A percentile compares a stretch with the other conserved stretches of the same genome.
Conservation (phyloP, 2,329 filamentous ascomycete species). For the Elsinoe arachidis region DNA sequence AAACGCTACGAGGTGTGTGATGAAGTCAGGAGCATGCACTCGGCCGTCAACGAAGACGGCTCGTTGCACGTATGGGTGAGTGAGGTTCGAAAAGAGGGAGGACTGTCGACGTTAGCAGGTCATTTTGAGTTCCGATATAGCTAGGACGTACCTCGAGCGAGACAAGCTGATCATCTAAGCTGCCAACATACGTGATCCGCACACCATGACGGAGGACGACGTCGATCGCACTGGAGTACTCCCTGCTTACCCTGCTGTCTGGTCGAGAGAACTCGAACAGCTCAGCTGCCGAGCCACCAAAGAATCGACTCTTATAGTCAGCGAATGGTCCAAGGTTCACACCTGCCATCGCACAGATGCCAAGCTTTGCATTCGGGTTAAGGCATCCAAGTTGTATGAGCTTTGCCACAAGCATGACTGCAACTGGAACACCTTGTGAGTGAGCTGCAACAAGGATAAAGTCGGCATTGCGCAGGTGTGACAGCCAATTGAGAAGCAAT, state of each 20-base stretch:
- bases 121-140: not conserved
- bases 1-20: conserved; percentile 87
- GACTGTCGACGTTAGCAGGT: conserved; percentile 43
- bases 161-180: conserved; percentile 93
- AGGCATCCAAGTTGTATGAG: conserved; percentile 85
- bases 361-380: conserved; percentile 59
- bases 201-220: conserved; percentile 69
- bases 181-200: conserved; percentile 79
- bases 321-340: conserved; percentile 89
- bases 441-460: conserved; percentile 89
- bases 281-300: conserved; percentile 86
- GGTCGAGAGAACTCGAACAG: conserved; percentile 87
- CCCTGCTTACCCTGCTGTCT: conserved; percentile 70
- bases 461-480: conserved; percentile 78
- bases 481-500: conserved; percentile 86
- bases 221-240: conserved; percentile 68
- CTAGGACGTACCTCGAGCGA: conserved; percentile 62
- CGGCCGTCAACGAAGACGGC: conserved; percentile 94
- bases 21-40: conserved; percentile 85
- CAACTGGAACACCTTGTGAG: conserved; percentile 90
- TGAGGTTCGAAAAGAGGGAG: conserved; percentile 74
- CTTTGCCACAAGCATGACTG: conserved; percentile 85
- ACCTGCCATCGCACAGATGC: conserved; percentile 82
- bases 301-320: conserved; percentile 80
- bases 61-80: conserved; percentile 87